Percentiles rank a stretch among this genome's conserved stretches.
These are phyloP conservation scores for Tylopilus cervinicoccineus DNA, from an alignment of 768 basidiomycete species.

Conservation along the genomic window DNA sequence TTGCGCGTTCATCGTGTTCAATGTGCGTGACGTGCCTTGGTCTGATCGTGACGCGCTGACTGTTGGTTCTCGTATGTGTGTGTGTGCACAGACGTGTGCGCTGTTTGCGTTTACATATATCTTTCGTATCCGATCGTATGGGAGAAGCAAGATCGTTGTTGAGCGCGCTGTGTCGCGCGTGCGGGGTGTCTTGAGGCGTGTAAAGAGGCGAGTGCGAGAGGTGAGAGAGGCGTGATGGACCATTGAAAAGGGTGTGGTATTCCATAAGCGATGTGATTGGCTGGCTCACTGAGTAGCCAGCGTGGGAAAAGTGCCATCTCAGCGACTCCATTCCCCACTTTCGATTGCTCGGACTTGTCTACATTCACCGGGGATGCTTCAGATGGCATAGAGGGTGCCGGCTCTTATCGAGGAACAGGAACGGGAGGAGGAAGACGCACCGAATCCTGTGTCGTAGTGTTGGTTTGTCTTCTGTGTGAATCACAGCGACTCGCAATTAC, in stretches of 20 bases:
- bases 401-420: slow-evolving; percentile 57
- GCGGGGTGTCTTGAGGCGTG: neutral
- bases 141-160: slow-evolving; percentile 3
- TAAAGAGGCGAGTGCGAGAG: no score
- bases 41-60: slow-evolving; percentile 1
- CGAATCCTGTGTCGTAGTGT: slow-evolving; percentile 44
- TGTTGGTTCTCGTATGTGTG: no score
- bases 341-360: no score
- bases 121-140: slow-evolving; percentile 43
- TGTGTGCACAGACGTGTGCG: slow-evolving; percentile 35
- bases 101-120: slow-evolving; percentile 54
- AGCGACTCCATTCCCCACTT: no score
- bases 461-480: slow-evolving; percentile 94
- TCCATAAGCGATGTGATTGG: no score
- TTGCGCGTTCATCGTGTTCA: slow-evolving; percentile 40
- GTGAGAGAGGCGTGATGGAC: no score
- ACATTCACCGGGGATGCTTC: no score
- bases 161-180: neutral
- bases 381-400: slow-evolving; percentile 61
- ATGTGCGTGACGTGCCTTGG: slow-evolving; percentile 31
- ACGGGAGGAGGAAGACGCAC: slow-evolving; percentile 41
- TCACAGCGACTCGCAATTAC: slow-evolving; percentile 93
- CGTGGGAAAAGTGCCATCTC: no score
- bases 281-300: no score
- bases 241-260: no score